These are phyloP conservation scores for Fusarium nygamai DNA, from an alignment of 2,329 filamentous ascomycete species.

Conservation along the genomic window DNA sequence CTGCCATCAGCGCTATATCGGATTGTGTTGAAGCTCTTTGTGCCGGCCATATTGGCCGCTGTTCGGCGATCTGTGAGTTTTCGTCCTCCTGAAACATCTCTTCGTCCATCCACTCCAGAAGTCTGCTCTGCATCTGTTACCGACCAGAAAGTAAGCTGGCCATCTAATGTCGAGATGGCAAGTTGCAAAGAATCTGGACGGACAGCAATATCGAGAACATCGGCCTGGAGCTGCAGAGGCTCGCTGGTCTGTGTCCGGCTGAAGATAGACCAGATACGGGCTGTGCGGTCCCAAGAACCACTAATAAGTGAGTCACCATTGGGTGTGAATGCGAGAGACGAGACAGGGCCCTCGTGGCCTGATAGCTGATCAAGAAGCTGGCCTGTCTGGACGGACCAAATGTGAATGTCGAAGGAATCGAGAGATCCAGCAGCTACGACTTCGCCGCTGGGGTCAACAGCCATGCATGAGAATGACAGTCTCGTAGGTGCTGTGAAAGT, in stretches of 20 bases:
- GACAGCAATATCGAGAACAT: constrained; percentile 87
- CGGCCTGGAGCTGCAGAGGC: constrained; percentile 89
- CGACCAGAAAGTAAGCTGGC: constrained; percentile 95
- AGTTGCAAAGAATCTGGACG: constrained; percentile 92
- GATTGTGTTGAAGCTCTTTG: constrained; percentile 89
- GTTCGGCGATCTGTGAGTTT: constrained; percentile 88
- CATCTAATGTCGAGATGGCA: constrained; percentile 91
- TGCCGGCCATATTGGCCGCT: constrained; percentile 88
- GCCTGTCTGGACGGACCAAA: constrained; percentile 98
- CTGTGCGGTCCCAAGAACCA: constrained; percentile 96
- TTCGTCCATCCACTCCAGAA: constrained; percentile 85
- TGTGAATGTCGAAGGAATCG: constrained; percentile 96
- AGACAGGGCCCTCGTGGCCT: constrained; percentile 94
- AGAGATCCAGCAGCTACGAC: constrained; percentile 94
- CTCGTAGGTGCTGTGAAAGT: constrained; percentile 95
- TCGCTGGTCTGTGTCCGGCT: constrained; percentile 93
- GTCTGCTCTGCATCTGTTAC: constrained; percentile 88
- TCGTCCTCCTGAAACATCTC: constrained; percentile 92
- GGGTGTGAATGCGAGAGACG: constrained; percentile 86
- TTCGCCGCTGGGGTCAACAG: constrained; percentile 96
- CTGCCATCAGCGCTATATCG: constrained; percentile 92
- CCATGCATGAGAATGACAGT: constrained; percentile 91
- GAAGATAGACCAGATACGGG: constrained; percentile 96
- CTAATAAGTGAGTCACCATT: constrained; percentile 86
- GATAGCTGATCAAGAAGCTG: constrained; percentile 91